phyloP scores from a whole-genome alignment of 2,329 filamentous ascomycete genomes.

The Colletotrichum higginsianum region DNA sequence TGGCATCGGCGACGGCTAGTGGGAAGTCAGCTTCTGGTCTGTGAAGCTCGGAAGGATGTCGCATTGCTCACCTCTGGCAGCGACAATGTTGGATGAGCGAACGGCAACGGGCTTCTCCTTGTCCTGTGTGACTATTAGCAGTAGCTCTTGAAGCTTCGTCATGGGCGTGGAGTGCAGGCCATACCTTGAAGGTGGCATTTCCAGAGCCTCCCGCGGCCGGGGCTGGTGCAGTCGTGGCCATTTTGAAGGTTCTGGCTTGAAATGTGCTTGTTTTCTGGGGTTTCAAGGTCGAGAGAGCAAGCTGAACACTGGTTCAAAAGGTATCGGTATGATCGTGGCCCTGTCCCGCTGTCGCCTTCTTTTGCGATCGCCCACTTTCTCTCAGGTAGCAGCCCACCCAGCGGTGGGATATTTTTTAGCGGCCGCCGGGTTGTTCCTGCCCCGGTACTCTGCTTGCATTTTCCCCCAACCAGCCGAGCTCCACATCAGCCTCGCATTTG shows the following conservation, averaged over 20 bases:
- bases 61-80: slow-evolving; percentile 82
- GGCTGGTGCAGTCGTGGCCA: slow-evolving; percentile 62
- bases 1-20: slow-evolving; percentile 94
- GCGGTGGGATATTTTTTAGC: slow-evolving; percentile 46
- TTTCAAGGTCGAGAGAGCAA: slow-evolving; percentile 18
- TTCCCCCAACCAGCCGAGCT: slow-evolving; percentile 38
- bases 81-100: slow-evolving; percentile 95
- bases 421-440: slow-evolving; percentile 44
- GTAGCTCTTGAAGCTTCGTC: slow-evolving; percentile 52
- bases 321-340: slow-evolving; percentile 36
- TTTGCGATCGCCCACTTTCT: slow-evolving; percentile 44
- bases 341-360: slow-evolving; percentile 44
- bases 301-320: slow-evolving; percentile 24
- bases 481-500: slow-evolving; percentile 44
- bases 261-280: slow-evolving; percentile 11
- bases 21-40: slow-evolving; percentile 43
- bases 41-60: slow-evolving; percentile 3
- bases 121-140: slow-evolving; percentile 65
- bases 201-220: slow-evolving; percentile 55
- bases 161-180: slow-evolving; percentile 43
- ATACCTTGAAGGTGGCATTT: slow-evolving; percentile 72
- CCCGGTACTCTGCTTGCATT: slow-evolving; percentile 38
- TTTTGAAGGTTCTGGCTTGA: slow-evolving; percentile 49
- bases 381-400: slow-evolving; percentile 40
- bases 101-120: slow-evolving; percentile 99